Conservation (phyloP, 2,329 filamentous ascomycete genomes). For the Nothophoma quercina region DNA sequence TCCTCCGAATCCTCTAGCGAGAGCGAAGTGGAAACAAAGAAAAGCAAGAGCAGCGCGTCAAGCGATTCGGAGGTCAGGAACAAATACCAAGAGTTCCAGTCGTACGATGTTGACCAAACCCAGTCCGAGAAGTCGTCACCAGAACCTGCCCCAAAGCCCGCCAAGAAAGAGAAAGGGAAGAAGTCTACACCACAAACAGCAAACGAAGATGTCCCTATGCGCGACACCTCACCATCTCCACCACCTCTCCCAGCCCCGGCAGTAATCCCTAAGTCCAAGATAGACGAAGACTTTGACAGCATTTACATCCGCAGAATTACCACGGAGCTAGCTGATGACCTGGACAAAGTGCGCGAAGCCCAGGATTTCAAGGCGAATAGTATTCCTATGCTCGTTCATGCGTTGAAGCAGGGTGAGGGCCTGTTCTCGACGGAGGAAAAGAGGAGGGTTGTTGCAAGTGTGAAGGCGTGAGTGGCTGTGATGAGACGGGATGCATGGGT, state of each 20-base stretch:
- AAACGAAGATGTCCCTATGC: slow-evolving; percentile 29
- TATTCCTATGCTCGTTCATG: slow-evolving; percentile 70
- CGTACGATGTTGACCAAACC: neutral
- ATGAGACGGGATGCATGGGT: slow-evolving; percentile 10
- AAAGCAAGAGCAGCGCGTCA: slow-evolving; percentile 15
- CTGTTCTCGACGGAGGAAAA: slow-evolving; percentile 67
- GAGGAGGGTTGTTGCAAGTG: slow-evolving; percentile 48
- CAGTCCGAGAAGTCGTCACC: neutral
- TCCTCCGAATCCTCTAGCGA: slow-evolving; percentile 41
- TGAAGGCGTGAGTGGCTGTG: slow-evolving; percentile 9
- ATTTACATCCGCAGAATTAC: slow-evolving; percentile 76
- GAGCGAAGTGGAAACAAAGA: slow-evolving; percentile 34
- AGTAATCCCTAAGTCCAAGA: slow-evolving; percentile 4
- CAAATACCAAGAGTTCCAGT: neutral
- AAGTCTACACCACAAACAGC: slow-evolving; percentile 2
- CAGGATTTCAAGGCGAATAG: slow-evolving; percentile 73
- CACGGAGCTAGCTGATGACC: slow-evolving; percentile 74
- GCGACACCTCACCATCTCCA: slow-evolving; percentile 21
- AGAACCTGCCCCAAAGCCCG: slow-evolving; percentile 12
- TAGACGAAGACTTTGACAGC: slow-evolving; percentile 60
- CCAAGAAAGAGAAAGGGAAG: slow-evolving; percentile 26
- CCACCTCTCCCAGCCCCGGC: slow-evolving; percentile 7
- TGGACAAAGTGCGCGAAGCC: slow-evolving; percentile 72
- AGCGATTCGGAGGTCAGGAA: slow-evolving; percentile 4
- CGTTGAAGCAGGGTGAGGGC: slow-evolving; percentile 71